These are phyloP conservation scores for Boechera stricta DNA, from an alignment of 345 rosid genomes.

Conservation along the genomic window DNA sequence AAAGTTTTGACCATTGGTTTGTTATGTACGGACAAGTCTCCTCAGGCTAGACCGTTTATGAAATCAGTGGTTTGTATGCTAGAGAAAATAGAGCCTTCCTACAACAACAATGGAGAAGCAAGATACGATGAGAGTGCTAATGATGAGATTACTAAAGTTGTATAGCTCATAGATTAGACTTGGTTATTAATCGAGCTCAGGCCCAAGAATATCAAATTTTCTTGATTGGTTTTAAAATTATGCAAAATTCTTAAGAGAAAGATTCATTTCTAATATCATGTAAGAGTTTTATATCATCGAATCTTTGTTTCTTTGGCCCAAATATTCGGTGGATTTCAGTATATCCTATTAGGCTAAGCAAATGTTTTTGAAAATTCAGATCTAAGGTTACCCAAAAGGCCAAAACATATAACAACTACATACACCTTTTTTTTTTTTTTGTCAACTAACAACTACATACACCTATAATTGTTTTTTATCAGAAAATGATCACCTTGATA, in stretches of 20 bases:
- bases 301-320: too few species aligned
- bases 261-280: background rate
- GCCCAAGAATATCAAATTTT: background rate
- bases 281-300: background rate
- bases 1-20: slow-evolving; percentile 66
- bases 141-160: slow-evolving; percentile 25
- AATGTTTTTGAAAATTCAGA: too few species aligned
- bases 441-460: too few species aligned
- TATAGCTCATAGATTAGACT: slow-evolving; percentile 16
- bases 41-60: slow-evolving; percentile 74
- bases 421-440: too few species aligned
- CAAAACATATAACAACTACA: too few species aligned
- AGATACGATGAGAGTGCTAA: slow-evolving; percentile 3
- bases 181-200: background rate
- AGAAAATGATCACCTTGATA: too few species aligned
- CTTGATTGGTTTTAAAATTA: background rate
- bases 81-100: slow-evolving; percentile 62
- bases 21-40: slow-evolving; percentile 66
- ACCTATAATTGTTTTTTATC: too few species aligned
- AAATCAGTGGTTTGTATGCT: slow-evolving; percentile 81
- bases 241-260: background rate
- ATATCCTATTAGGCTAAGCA: too few species aligned
- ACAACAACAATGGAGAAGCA: slow-evolving; percentile 21
- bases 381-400: too few species aligned
- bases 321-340: too few species aligned